Percentiles rank a stretch among this genome's conserved stretches.
phyloP scores from a whole-genome alignment of 164 flowering plant genomes.

The Liriodendron chinense region DNA sequence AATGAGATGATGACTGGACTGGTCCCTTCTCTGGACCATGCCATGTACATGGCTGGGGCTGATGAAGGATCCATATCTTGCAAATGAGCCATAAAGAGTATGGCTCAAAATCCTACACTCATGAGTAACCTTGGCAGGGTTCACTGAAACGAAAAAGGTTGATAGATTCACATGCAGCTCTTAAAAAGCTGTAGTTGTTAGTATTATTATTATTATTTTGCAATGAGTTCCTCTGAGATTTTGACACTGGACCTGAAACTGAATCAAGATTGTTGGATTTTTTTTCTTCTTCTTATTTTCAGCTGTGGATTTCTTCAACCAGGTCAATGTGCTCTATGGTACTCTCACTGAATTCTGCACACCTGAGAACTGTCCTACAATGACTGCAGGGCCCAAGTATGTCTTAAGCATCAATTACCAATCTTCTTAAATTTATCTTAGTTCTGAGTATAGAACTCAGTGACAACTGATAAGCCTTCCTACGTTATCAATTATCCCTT shows the following conservation, averaged over 20 bases:
- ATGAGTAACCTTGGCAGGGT: no score
- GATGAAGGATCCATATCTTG: no score
- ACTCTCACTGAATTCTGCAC: conserved; percentile 99
- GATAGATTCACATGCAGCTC: no score
- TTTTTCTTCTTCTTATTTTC: conserved; percentile 33
- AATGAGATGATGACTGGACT: no score
- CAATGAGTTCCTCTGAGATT: not conserved
- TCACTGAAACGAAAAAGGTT: no score
- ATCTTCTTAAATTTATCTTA: not conserved
- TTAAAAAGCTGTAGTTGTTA: no score
- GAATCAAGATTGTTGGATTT: conserved; percentile 23
- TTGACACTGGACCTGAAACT: conserved; percentile 10
- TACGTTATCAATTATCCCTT: not conserved
- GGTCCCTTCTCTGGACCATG: no score
- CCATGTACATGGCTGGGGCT: no score
- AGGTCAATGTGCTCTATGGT: conserved; percentile 98
- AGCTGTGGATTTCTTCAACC: conserved; percentile 99
- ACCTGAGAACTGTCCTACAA: conserved; percentile 91
- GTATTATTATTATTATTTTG: not conserved
- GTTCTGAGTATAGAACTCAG: not conserved
- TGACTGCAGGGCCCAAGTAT: conserved; percentile 99
- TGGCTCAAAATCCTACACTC: no score
- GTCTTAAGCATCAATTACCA: conserved; percentile 12
- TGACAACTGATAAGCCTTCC: not conserved
- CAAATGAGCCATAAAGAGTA: no score